Conservation (phyloP, 2,329 filamentous ascomycete genomes). For the Scedosporium aurantiacum region DNA sequence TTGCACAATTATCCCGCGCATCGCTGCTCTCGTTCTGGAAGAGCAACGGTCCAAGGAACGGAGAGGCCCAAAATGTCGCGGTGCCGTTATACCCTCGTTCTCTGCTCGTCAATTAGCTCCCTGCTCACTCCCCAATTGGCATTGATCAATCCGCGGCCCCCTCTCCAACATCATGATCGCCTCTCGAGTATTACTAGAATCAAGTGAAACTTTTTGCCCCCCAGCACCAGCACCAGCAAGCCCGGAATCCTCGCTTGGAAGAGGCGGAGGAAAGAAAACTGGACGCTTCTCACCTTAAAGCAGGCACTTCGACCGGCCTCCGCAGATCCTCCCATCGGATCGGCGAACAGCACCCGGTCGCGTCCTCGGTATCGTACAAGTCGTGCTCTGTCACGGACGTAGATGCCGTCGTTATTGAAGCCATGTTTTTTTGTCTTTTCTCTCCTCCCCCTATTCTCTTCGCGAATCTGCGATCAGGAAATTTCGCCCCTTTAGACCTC, state of each 20-base stretch:
- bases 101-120: not conserved
- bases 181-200: too few relatives aligned
- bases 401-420: not conserved
- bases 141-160: too few relatives aligned
- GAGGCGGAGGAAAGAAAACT: not conserved
- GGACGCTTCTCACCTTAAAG: not conserved
- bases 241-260: not conserved
- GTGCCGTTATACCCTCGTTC: not conserved
- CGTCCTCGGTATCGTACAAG: not conserved
- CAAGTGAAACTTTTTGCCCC: too few relatives aligned
- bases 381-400: not conserved
- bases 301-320: not conserved
- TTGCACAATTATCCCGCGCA: slow-evolving; percentile 68
- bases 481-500: not conserved
- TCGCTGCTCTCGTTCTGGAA: slow-evolving; percentile 68
- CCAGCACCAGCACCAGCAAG: too few relatives aligned
- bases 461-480: too few relatives aligned
- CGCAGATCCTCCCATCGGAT: not conserved
- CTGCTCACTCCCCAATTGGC: not conserved
- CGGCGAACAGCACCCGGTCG: not conserved
- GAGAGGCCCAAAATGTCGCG: slow-evolving; percentile 44
- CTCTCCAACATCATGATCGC: too few relatives aligned
- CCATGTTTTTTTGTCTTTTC: not conserved
- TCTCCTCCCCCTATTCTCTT: not conserved
- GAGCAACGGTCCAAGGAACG: slow-evolving; percentile 54